phyloP scores from a whole-genome alignment of 2,329 filamentous ascomycete genomes.

The Hirsutella rhossiliensis region DNA sequence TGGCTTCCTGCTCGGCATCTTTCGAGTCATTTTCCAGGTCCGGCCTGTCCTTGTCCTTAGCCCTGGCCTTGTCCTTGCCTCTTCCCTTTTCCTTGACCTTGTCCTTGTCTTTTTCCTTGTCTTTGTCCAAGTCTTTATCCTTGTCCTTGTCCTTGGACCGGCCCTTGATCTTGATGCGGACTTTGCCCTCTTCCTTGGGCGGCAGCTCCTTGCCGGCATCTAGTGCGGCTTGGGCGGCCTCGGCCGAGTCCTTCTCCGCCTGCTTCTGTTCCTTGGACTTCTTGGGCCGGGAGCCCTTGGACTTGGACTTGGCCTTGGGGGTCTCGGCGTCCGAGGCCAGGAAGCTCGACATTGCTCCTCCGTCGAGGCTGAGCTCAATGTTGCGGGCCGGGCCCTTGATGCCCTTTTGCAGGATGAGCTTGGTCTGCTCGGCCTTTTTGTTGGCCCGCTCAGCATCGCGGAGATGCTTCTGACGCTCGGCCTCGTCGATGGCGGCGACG shows the following conservation, averaged over 20 bases:
- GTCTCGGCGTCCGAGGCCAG: constrained; percentile 50
- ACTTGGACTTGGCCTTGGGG: constrained; percentile 36
- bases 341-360: constrained; percentile 77
- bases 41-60: constrained; percentile 29
- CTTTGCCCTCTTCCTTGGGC: constrained; percentile 44
- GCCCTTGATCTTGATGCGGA: constrained; percentile 51
- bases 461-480: constrained; percentile 68
- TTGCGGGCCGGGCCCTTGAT: constrained; percentile 64
- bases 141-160: constrained; percentile 34
- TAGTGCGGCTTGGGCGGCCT: constrained; percentile 74
- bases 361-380: constrained; percentile 70
- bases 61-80: background rate
- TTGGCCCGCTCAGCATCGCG: constrained; percentile 81
- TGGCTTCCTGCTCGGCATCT: constrained; percentile 39
- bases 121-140: constrained; percentile 28
- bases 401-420: constrained; percentile 74
- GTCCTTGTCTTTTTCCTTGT: constrained; percentile 24
- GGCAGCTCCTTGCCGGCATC: constrained; percentile 64
- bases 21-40: constrained; percentile 27
- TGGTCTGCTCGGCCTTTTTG: constrained; percentile 86
- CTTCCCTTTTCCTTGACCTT: constrained; percentile 31
- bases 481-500: constrained; percentile 66
- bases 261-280: constrained; percentile 85
- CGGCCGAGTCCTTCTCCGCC: constrained; percentile 70
- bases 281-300: constrained; percentile 60